Evolutionary conservation across 139 green algal species (phyloP), one percentile per base, ranked within the genome.

Genomic region (Coccomyxa sp.): DNA sequence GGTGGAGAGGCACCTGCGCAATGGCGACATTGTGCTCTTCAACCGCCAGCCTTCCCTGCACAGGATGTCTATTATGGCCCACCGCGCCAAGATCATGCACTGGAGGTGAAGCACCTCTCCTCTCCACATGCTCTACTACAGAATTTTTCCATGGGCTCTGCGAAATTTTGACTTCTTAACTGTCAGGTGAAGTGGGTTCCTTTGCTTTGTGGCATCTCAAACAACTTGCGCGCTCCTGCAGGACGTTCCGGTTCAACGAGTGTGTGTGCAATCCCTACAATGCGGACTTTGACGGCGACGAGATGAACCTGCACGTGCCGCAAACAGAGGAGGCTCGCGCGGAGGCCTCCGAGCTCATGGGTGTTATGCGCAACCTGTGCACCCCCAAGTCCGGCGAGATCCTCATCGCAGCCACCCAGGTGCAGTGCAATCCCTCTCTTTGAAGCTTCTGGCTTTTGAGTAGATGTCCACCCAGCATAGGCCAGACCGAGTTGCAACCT

Each of bases 221-320:
- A 71, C 63, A 21, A 25, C 10, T 25, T 71, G 63, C 63, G 10
- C 10, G 63, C 63, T 25, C 1, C 27, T 82, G 85, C 85, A 88
- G 95, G 79, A 99, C 97, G 4, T 89, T 99, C 51, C 91, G 97
- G 51, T 99, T 99, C 93, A 99, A 99, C 89, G 96, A 99, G 93
- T 99, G 94, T 85, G 93, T 95, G 21, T 99, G 97, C 93, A 92
- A 88, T 31, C 97, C 97, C 38, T 99, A 98, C 94, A 99, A 99
- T 86, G 97, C 97, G 13, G 97, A 99, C 88, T 99, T 99, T 89
- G 97, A 99, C 88, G 97, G 97, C 15, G 97, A 99, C 82, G 97
- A 99, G 89, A 99, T 99, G 97, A 99, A 99, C 88, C 87, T 99
- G 86, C 97, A 99, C 86, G 92, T 98, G 82, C 96, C 96, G 31